Conservation (phyloP, 345 rosid genomes). For the Brassica incana region DNA sequence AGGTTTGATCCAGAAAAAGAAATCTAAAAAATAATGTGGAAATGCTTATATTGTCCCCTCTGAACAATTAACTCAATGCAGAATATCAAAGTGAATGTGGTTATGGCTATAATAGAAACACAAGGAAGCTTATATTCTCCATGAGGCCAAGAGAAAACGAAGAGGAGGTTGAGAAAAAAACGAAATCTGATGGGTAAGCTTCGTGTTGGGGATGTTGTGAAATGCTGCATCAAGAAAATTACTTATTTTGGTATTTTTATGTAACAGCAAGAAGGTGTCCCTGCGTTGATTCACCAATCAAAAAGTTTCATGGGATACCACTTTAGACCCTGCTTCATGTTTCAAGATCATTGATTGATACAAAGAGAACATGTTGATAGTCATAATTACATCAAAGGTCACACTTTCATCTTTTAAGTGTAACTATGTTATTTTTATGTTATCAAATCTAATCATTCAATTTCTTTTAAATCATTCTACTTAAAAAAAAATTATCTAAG, state of each 20-base stretch:
- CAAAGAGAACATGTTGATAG: too few species aligned
- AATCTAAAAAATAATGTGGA: too few species aligned
- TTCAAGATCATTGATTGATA: constrained; percentile 41
- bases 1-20: too few species aligned
- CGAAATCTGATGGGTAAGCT: constrained; percentile 84
- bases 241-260: constrained; percentile 71
- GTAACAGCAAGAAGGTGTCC: constrained; percentile 75
- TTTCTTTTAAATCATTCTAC: too few species aligned
- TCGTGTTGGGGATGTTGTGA: constrained; percentile 83
- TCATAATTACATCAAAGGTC: too few species aligned
- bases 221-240: constrained; percentile 81
- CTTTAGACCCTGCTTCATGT: constrained; percentile 78
- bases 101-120: constrained; percentile 31
- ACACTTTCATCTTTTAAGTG: too few species aligned
- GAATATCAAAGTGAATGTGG: too few species aligned
- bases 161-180: constrained; percentile 64
- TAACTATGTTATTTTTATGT: too few species aligned
- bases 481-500: too few species aligned
- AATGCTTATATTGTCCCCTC: too few species aligned
- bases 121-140: constrained; percentile 75
- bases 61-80: too few species aligned
- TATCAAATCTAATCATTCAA: too few species aligned
- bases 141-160: constrained; percentile 79
- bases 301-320: constrained; percentile 93
- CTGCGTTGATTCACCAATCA: constrained; percentile 86